These are phyloP conservation scores for Naematelia aurantialba DNA, from an alignment of 768 basidiomycete genomes.

Conservation along the genomic window DNA sequence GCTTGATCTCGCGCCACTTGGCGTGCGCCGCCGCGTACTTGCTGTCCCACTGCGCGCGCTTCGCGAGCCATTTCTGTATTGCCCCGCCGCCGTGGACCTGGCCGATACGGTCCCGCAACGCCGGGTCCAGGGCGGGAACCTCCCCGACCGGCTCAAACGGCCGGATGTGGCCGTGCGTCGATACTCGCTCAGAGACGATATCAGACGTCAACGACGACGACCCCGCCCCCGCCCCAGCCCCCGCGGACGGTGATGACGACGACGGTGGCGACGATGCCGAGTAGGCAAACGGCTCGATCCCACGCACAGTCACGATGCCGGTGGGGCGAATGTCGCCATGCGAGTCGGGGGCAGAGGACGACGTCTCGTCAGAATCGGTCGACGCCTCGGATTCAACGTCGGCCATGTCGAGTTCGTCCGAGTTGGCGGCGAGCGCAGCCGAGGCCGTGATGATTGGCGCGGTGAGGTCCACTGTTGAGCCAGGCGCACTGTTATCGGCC, in stretches of 20 bases:
- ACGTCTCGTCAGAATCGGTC: conserved; percentile 13
- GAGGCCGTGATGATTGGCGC: conserved; percentile 34
- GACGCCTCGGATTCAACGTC: conserved; percentile 42
- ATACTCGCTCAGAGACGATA: conserved; percentile 44
- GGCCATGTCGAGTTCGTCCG: conserved; percentile 20
- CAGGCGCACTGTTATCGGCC: conserved; percentile 6
- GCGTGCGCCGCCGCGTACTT: conserved; percentile 41
- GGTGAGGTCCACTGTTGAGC: conserved; percentile 30
- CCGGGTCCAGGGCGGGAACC: conserved; percentile 38
- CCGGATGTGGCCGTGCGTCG: conserved; percentile 39
- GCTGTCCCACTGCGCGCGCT: conserved; percentile 46
- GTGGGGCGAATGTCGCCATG: conserved; percentile 4
- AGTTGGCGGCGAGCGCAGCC: conserved; percentile 31
- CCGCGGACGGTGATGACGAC: no score
- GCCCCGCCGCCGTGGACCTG: conserved; percentile 46
- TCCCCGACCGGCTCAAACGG: conserved; percentile 37
- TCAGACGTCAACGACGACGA: no score
- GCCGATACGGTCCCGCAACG: conserved; percentile 37
- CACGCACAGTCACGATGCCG: conserved; percentile 25
- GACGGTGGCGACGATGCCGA: no score
- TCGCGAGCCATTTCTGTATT: conserved; percentile 47
- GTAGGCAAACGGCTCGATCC: conserved; percentile 10
- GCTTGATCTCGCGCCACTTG: conserved; percentile 36
- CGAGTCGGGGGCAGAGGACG: conserved; percentile 7
- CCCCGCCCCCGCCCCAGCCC: no score